Base-by-base conservation (phyloP, 805 yeast species). In the Wickerhamomyces xylosicus region DNA sequence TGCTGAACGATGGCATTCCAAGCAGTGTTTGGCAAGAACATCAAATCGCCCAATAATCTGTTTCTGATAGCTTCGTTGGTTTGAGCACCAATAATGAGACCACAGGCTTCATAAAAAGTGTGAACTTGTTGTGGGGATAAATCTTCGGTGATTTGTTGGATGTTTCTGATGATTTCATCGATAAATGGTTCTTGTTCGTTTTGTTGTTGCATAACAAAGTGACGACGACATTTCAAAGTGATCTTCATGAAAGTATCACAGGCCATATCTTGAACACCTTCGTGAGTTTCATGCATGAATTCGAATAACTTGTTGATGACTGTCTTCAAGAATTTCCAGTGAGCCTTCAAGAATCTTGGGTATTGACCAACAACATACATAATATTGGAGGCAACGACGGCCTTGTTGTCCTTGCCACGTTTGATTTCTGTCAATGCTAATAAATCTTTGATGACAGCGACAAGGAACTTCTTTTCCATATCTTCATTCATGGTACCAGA, bases 231-330 rank as follows among this genome's bases (percentile, higher is more conserved):
- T 64, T 92, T 92, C 49, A 77, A 80, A 18, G 95, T 85, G 59
- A 92, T 92, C 61, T 92, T 92, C 57, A 90, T 90, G 58, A 92
- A 92, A 1, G 99, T 92, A 62, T 92, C 99, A 69, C 98, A 92
- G 8, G 99, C 98, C 98, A 92, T 92, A 62, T 92, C 98, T 66
- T 92, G 98, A 45, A 92, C 98, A 67, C 98, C 98, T 62, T 90
- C 99, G 62, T 92, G 99, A n/a, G 97, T 87, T 70, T 92, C 99
- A 66, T 92, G 97, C 99, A 92, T 92, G 56, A 92, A 92, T 61
- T 92, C 98, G 61, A 92, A 92, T 53, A 92, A 71, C 62, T 92
- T 92, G 63, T 85, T 81, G 44, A 92, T 90, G 34, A 92, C 99
- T 0, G 97, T 92, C 61, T 89, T 90, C 58, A 92, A 66, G 53